Percentiles rank a stretch among this genome's conserved stretches.
Conservation (phyloP, 1,284 basidiomycete species). For the Coniophora puteana region DNA sequence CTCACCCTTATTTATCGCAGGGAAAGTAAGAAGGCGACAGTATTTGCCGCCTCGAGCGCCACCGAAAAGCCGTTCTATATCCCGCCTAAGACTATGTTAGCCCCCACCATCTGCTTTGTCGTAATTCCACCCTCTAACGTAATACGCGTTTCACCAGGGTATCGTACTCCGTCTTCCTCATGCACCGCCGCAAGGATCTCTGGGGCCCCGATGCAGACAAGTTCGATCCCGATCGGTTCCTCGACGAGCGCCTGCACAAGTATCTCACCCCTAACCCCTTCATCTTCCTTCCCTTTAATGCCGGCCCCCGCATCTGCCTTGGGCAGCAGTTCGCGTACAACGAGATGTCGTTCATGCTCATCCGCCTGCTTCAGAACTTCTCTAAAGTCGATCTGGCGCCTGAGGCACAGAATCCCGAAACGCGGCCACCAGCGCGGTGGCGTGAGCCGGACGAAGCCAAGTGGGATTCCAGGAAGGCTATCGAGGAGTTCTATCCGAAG, state of each 20-base stretch:
- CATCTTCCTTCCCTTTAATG: slow-evolving; percentile 49
- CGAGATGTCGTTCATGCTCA: slow-evolving; percentile 40
- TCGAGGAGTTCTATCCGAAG: slow-evolving; percentile 33
- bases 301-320: slow-evolving; percentile 43
- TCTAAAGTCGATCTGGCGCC: slow-evolving; percentile 30
- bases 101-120: slow-evolving; percentile 1
- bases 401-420: slow-evolving; percentile 30
- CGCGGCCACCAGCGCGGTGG: slow-evolving; percentile 32
- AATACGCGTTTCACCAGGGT: slow-evolving; percentile 15
- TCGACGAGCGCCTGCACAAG: slow-evolving; percentile 24
- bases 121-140: neutral
- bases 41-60: slow-evolving; percentile 28
- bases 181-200: slow-evolving; percentile 30
- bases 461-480: slow-evolving; percentile 32
- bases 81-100: slow-evolving; percentile 42
- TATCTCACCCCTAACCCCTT: slow-evolving; percentile 26
- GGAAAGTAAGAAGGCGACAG: slow-evolving; percentile 40
- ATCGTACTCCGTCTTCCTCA: slow-evolving; percentile 24
- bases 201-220: slow-evolving; percentile 36
- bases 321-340: slow-evolving; percentile 47
- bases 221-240: slow-evolving; percentile 41
- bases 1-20: slow-evolving; percentile 16
- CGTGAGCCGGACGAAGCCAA: too few relatives aligned
- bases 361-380: slow-evolving; percentile 41
- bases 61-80: slow-evolving; percentile 21